phyloP scores from a whole-genome alignment of 2,329 filamentous ascomycete genomes.

The Exophiala mesophila region DNA sequence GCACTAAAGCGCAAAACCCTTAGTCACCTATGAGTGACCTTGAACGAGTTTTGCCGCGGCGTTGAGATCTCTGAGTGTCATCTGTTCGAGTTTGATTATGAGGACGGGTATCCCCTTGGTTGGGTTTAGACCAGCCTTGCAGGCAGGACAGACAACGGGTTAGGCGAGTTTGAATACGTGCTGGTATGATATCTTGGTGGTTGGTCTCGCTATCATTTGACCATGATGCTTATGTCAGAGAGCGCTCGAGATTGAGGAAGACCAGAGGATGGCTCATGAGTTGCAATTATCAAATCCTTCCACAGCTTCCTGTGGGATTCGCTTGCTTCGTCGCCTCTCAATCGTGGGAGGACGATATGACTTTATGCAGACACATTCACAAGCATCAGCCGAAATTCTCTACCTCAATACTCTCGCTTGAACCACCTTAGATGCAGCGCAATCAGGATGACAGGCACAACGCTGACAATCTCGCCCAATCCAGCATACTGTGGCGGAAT shows the following conservation, averaged over 20 bases:
- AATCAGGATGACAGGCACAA: conserved; percentile 59
- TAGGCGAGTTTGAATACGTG: conserved; percentile 3
- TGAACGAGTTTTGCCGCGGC: conserved; percentile 3
- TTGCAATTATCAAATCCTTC: conserved; percentile 4
- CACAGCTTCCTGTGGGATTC: conserved; percentile 3
- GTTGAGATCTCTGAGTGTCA: conserved; percentile 4
- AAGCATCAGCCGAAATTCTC: conserved; percentile 4
- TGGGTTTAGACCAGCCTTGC: conserved; percentile 3
- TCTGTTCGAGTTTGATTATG: conserved; percentile 4
- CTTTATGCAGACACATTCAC: conserved; percentile 4
- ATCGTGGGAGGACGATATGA: conserved; percentile 4
- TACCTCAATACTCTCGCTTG: too few species aligned
- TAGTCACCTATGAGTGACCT: conserved; percentile 3
- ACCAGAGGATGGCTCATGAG: too few species aligned
- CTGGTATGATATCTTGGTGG: conserved; percentile 4
- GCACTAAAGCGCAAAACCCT: conserved; percentile 3
- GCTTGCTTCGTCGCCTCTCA: conserved; percentile 4
- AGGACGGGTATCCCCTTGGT: conserved; percentile 3
- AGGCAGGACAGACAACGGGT: conserved; percentile 3
- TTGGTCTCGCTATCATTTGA: conserved; percentile 3
- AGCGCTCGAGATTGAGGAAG: too few species aligned
- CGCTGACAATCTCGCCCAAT: conserved; percentile 68
- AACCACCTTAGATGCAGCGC: conserved; percentile 5
- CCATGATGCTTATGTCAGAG: too few species aligned
- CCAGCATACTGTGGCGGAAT: conserved; percentile 63